Base-by-base conservation (phyloP, 2,329 filamentous ascomycete species). In the Didymellaceae sp. region DNA sequence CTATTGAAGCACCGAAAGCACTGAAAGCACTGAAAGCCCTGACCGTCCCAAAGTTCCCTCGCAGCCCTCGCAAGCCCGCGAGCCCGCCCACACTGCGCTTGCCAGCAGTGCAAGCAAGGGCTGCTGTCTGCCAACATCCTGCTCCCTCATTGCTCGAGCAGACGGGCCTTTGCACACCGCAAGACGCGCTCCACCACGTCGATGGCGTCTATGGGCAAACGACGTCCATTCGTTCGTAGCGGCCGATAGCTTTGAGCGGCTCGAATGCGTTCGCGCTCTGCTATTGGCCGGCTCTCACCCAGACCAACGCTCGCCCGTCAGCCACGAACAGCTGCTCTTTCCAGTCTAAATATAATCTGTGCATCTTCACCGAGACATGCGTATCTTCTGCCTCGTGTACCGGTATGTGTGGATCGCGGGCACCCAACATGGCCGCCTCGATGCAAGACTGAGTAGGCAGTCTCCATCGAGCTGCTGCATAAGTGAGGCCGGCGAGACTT, bases 81-180 rank as follows among this genome's bases (percentile, higher is more conserved):
- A n/a, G n/a, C n/a, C n/a, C n/a, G n/a, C n/a, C n/a, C n/a, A n/a
- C n/a, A n/a, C n/a, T n/a, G n/a, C n/a, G 11, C n/a, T 20, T 20
- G 43, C 34, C 40, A 38, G 46, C 45, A 39, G 20, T 21, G 46
- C 43, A 45, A 43, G 50, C 50, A 57, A 52, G 49, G 53, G 55
- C 48, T 46, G 28, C 18, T 34, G 40, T 17, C 25, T 34, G 49
- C 54, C 58, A 45, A 54, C 52, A 45, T 32, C 30, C 21, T 22
- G 52, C 48, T 31, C 55, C 38, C 61, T 62, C 61, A 66, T 68
- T 67, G 61, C 61, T 60, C 57, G 45, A 55, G 52, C 52, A 17
- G 31, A 31, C 47, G 44, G 48, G 49, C 50, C 46, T 45, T 34
- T 35, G 58, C 59, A 61, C 63, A 65, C 61, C 63, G 63, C 62